Base-by-base conservation (phyloP, 2,329 filamentous ascomycete species). In the Neonectria punicea region DNA sequence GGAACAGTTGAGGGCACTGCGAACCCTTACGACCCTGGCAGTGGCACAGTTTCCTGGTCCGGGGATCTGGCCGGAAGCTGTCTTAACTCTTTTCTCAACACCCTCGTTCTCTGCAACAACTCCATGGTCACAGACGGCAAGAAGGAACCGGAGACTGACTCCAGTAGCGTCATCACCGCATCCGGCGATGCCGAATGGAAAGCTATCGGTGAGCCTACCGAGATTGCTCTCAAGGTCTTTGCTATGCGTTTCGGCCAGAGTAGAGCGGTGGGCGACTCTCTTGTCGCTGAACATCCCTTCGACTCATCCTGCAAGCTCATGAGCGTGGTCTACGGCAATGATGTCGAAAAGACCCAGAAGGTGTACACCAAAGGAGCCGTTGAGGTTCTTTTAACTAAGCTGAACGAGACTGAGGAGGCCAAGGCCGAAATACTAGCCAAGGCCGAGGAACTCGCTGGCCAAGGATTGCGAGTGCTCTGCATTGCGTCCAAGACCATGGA, bases 271-370 rank as follows among this genome's bases (percentile, higher is more conserved):
- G 71, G 75, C 25, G 82, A 84, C 61, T 77, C 79, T 43, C 79
- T 90, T 49, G 72, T 91, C 10, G 85, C 87, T 1, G 91, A 93
- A 72, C 90, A 90, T 58, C 90, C 90, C 2, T 93, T 93, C 73
- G 90, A 93, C 75, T 92, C 90, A 0, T 87, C 87, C 41, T 87
- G 90, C 77, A 93, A 93, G 80, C 86, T 90, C 63, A 93, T 93
- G 91, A 90, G 89, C 41, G 90, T 93, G 53, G 85, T 92, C 30
- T 92, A 90, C 47, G 76, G 77, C 8, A 76, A 72, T 47, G 76
- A 75, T 2, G 18, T 77, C 16, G 78, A 79, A 25, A 73, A 76
- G 11, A 74, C 76, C 11, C 74, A 75, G 51, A 78, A 80, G 13
- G 82, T 87, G 18, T 88, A 86, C 67, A 85, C 85, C 73, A 89